phyloP scores from a whole-genome alignment of 2,329 filamentous ascomycete genomes.

The Fusarium veterinarium region DNA sequence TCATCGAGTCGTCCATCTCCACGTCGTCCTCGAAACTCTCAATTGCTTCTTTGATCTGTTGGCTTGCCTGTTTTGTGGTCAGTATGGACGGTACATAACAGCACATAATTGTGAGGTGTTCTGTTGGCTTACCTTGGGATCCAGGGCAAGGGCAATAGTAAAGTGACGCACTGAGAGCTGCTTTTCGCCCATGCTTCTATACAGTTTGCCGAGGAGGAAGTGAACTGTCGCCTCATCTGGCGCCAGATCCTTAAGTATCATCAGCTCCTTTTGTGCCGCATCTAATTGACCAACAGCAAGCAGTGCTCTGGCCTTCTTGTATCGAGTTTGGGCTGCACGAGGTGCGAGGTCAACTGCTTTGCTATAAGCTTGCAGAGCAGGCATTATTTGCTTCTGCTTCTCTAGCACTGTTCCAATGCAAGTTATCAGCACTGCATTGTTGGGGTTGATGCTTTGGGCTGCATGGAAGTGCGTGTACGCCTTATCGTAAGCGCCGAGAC shows the following conservation, averaged over 20 bases:
- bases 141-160: conserved; percentile 92
- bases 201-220: conserved; percentile 89
- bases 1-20: conserved; percentile 75
- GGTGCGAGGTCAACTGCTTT: conserved; percentile 87
- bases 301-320: conserved; percentile 91
- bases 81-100: neutral
- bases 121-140: conserved; percentile 82
- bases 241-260: conserved; percentile 89
- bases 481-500: conserved; percentile 89
- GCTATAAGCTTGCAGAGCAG: conserved; percentile 83
- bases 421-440: conserved; percentile 90
- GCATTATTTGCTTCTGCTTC: conserved; percentile 83
- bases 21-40: conserved; percentile 88
- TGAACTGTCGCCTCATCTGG: conserved; percentile 97
- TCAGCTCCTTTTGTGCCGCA: conserved; percentile 82
- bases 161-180: conserved; percentile 90
- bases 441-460: conserved; percentile 89
- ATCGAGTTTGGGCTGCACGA: conserved; percentile 82
- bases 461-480: conserved; percentile 92
- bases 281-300: conserved; percentile 79
- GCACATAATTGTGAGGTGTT: neutral
- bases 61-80: conserved; percentile 73
- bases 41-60: conserved; percentile 96
- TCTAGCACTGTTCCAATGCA: conserved; percentile 92
- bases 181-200: conserved; percentile 78